Evolutionary conservation across 2,329 filamentous ascomycete species (phyloP).

Genomic region (Cucurbitaria berberidis): DNA sequence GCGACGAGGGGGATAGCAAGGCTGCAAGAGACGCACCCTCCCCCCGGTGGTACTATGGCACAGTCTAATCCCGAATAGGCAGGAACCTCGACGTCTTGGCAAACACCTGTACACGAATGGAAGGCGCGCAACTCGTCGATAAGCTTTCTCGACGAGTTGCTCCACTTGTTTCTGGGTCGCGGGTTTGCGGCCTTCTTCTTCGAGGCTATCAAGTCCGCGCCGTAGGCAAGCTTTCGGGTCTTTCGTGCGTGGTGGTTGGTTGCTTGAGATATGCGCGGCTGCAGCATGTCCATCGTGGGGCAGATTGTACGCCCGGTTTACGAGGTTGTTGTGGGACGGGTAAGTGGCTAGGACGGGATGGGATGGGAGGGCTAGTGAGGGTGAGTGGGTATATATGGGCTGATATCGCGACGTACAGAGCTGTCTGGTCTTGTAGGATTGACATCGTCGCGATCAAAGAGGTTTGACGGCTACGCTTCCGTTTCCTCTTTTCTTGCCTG

Average conservation of each 20-base stretch:
- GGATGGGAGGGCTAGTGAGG: background rate
- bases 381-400: background rate
- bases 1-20: background rate
- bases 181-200: constrained; percentile 1
- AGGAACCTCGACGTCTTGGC: background rate
- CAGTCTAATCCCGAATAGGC: background rate
- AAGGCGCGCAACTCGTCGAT: background rate
- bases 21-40: background rate
- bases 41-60: background rate
- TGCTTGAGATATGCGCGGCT: background rate
- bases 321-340: background rate
- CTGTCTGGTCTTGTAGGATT: background rate
- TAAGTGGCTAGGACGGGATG: background rate
- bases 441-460: background rate
- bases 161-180: background rate
- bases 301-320: background rate
- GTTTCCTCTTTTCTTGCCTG: background rate
- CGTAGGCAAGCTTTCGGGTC: background rate
- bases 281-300: background rate
- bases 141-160: background rate
- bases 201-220: background rate
- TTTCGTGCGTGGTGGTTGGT: background rate
- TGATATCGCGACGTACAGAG: background rate
- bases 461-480: background rate
- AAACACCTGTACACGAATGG: background rate